Evolutionary conservation across 176 grass and related monocot genomes (phyloP), one percentile per base, ranked within the genome.

Genomic region (bread wheat (Triticum aestivum)): DNA sequence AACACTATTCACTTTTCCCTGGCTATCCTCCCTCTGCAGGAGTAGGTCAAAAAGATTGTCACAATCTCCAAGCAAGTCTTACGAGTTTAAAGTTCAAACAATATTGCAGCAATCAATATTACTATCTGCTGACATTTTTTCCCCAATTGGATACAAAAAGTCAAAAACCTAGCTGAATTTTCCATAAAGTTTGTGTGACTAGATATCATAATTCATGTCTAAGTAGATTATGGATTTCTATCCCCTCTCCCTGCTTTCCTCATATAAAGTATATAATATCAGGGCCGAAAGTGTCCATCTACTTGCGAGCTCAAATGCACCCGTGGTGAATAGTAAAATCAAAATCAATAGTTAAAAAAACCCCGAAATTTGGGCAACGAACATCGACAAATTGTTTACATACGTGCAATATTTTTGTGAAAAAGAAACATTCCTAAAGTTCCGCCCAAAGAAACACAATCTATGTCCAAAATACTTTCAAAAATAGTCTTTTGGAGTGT

Each of bases 1-100:
- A 5, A 90, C 69, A 56, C 79, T 83, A 33, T 93, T 97, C 75
- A 93, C 32, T 82, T 97, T 97, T 33, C 92, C 95, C 73, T 91
- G 32, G 1, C 77, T 83, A 21, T 47, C 69, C 88, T 97, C 92
- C 84, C 92, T 91, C 92, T 97, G 71, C 77, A 69, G 7, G 7
- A 58, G 30, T 30, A 70, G 8, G 21, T 33, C 44, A 4, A 77
- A 77, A 30, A 11, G 6, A 11, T 11, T 34, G 74, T 56, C 47
- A 21, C 4, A 49, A 54, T 54, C 51, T 44, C 51, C 24, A 9
- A 20, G 51, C 4, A 27, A 47, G 12, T 2, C 26, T 77, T 51
- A 54, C 14, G 27, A 18, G 44, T 15, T 8, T 76, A 12, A 15
- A 49, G 6, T 47, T 13, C 44, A 47, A 47, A 49, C n/a, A 42